A percentile compares a stretch with the other conserved stretches of the same genome.
Evolutionary conservation across 106 monocot species (phyloP).

Genomic region (Dendrobium nobile): DNA sequence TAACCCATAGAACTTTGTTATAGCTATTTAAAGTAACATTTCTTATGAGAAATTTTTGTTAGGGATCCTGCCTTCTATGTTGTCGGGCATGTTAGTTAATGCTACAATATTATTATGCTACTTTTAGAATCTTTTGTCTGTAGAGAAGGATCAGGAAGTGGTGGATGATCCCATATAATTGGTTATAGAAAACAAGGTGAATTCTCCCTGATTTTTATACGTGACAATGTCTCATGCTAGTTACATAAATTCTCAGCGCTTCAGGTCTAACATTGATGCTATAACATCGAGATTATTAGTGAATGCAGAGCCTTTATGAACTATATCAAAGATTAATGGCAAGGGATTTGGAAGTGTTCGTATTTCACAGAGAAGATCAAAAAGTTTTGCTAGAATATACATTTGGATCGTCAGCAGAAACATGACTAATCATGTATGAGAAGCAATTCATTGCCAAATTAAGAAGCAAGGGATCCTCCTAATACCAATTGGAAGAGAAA

Average conservation of each 20-base stretch:
- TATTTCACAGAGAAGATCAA: constrained; percentile 4
- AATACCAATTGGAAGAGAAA: constrained; percentile 18
- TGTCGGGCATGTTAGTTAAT: constrained; percentile 26
- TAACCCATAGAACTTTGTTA: constrained; percentile 44
- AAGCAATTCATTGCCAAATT: background rate
- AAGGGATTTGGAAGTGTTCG: background rate
- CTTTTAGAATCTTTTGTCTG: constrained; percentile 28
- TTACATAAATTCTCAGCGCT: background rate
- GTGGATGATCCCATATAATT: background rate
- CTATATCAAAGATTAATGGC: background rate
- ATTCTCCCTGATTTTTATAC: constrained; percentile 20
- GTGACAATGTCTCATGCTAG: constrained; percentile 23
- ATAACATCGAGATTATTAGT: background rate
- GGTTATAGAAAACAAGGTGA: constrained; percentile 14
- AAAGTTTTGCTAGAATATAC: background rate
- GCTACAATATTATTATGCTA: constrained; percentile 14
- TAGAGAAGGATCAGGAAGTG: constrained; percentile 14
- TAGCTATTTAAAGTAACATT: constrained; percentile 39
- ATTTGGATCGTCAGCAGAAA: background rate
- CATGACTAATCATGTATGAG: constrained; percentile 6
- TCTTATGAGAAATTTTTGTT: constrained; percentile 34
- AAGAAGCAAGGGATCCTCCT: constrained; percentile 15
- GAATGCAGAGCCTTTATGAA: background rate
- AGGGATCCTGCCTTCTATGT: constrained; percentile 33
- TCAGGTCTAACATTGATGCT: background rate